A percentile compares a stretch with the other conserved stretches of the same genome.
Evolutionary conservation across 306 rosid genomes (phyloP).

Genomic region (Gastrolobium villosum): DNA sequence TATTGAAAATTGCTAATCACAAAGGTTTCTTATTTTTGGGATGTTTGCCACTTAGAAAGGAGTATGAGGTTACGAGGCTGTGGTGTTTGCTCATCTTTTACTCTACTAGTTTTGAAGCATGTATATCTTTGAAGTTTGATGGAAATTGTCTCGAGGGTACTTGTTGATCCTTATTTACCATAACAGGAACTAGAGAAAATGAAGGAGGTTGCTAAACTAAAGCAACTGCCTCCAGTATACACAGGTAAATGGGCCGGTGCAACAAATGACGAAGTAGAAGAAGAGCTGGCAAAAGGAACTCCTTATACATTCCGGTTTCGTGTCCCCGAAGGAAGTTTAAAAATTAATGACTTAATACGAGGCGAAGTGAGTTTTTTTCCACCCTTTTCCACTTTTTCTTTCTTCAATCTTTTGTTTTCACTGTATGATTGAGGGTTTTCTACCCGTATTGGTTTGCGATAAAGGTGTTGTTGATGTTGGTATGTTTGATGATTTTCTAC

Average conservation of each 20-base stretch:
- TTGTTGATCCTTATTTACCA: slow-evolving; percentile 37
- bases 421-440: slow-evolving; percentile 10
- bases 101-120: slow-evolving; percentile 27
- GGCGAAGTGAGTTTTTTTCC: slow-evolving; percentile 76
- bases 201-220: slow-evolving; percentile 87
- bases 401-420: neutral
- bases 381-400: slow-evolving; percentile 3
- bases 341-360: slow-evolving; percentile 86
- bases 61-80: slow-evolving; percentile 1
- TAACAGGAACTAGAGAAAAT: slow-evolving; percentile 86
- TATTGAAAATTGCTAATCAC: slow-evolving; percentile 20
- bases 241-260: slow-evolving; percentile 89
- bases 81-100: slow-evolving; percentile 13
- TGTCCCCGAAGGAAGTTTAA: slow-evolving; percentile 85
- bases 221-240: slow-evolving; percentile 89
- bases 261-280: slow-evolving; percentile 72
- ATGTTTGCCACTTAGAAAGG: slow-evolving; percentile 12
- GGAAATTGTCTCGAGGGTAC: neutral
- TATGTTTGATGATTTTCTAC: slow-evolving; percentile 26
- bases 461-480: neutral
- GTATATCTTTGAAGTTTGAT: neutral
- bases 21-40: slow-evolving; percentile 11
- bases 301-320: slow-evolving; percentile 83
- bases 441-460: neutral
- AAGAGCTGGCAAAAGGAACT: slow-evolving; percentile 78